Evolutionary conservation across 768 basidiomycete genomes (phyloP).

Genomic region (Guyanaporus albipodus): DNA sequence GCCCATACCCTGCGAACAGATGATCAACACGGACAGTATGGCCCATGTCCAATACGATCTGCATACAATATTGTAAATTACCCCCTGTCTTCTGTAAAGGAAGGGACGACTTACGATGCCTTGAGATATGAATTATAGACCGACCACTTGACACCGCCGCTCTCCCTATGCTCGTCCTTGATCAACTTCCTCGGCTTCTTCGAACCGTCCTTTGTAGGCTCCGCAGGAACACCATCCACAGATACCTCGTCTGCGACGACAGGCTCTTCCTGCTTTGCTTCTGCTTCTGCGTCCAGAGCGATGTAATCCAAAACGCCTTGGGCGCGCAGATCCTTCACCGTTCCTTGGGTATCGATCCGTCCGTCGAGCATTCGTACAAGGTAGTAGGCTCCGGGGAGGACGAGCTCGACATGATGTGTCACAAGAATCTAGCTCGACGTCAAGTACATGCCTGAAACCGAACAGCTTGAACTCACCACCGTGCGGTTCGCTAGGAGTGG

Average conservation of each 20-base stretch:
- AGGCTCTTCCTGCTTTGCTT: constrained; percentile 43
- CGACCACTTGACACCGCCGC: constrained; percentile 78
- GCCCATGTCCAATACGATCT: constrained; percentile 34
- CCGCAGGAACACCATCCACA: constrained; percentile 1
- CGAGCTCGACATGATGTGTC: constrained; percentile 81
- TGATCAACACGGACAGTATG: constrained; percentile 20
- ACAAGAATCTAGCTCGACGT: constrained; percentile 51
- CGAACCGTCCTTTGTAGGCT: constrained; percentile 1
- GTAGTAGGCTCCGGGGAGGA: constrained; percentile 70
- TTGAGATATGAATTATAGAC: constrained; percentile 66
- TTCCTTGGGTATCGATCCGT: constrained; percentile 72
- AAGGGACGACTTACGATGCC: constrained; percentile 48
- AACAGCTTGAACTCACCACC: constrained; percentile 40
- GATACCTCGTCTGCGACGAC: constrained; percentile 12
- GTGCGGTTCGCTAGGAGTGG: constrained; percentile 65
- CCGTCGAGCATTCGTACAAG: constrained; percentile 79
- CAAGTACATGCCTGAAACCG: not conserved
- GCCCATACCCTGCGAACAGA: constrained; percentile 22
- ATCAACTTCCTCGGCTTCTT: constrained; percentile 73
- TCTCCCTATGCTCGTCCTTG: constrained; percentile 78
- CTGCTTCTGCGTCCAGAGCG: constrained; percentile 47
- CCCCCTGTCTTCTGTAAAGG: not conserved
- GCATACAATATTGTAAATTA: not conserved
- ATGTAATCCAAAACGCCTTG: constrained; percentile 63
- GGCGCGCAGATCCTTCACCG: constrained; percentile 56